phyloP scores from a whole-genome alignment of 2,329 filamentous ascomycete genomes.

The Aureobasidium melanogenum region DNA sequence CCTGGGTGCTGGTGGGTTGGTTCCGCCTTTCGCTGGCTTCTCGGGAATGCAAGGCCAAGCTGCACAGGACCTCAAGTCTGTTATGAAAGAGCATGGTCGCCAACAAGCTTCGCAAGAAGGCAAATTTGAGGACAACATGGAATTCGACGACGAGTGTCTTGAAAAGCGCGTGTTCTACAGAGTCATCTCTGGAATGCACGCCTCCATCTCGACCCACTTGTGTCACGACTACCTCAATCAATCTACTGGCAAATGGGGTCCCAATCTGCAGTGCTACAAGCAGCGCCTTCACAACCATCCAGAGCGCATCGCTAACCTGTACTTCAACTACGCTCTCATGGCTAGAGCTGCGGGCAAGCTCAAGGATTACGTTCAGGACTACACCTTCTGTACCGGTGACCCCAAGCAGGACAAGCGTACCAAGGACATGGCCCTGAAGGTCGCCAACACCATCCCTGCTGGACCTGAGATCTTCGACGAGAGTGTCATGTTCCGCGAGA shows the following conservation, averaged over 20 bases:
- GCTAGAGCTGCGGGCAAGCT: constrained; percentile 87
- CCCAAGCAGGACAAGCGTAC: constrained; percentile 67
- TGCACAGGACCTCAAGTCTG: constrained; percentile 51
- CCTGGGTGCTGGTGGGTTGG: constrained; percentile 16
- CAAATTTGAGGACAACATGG: constrained; percentile 52
- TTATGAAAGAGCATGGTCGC: constrained; percentile 53
- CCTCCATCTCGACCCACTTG: constrained; percentile 90
- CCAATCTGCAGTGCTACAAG: constrained; percentile 84
- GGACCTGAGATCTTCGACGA: constrained; percentile 81
- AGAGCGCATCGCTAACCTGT: constrained; percentile 91
- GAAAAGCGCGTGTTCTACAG: constrained; percentile 99
- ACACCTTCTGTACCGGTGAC: constrained; percentile 90
- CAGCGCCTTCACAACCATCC: constrained; percentile 74
- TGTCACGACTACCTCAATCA: constrained; percentile 97
- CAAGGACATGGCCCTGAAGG: constrained; percentile 68
- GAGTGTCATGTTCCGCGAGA: constrained; percentile 72
- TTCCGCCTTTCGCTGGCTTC: constrained; percentile 33
- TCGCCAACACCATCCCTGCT: constrained; percentile 62
- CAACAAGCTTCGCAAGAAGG: constrained; percentile 44
- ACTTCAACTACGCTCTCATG: constrained; percentile 98
- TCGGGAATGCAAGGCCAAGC: constrained; percentile 42
- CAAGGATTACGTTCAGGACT: constrained; percentile 67
- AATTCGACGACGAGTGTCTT: constrained; percentile 82
- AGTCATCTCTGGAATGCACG: constrained; percentile 94
- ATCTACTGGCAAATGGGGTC: constrained; percentile 84